These are phyloP conservation scores for Articulospora tetracladia DNA, from an alignment of 495 filamentous ascomycete species.

Conservation along the genomic window DNA sequence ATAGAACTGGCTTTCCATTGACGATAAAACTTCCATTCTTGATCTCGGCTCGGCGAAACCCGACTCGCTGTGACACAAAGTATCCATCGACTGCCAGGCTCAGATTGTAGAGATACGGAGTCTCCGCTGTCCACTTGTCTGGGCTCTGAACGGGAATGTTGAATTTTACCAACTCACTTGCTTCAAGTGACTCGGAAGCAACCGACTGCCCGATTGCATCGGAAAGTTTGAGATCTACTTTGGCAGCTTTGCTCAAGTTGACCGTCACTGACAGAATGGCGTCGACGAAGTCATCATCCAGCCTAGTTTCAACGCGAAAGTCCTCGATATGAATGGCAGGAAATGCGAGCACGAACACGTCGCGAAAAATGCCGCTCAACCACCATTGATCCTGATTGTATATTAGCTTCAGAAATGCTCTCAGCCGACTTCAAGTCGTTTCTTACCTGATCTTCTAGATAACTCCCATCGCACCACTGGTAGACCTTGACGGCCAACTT, in stretches of 20 bases:
- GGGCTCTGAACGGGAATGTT: slow-evolving; percentile 9
- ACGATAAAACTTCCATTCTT: slow-evolving; percentile 53
- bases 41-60: slow-evolving; percentile 57
- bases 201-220: neutral
- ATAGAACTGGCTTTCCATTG: slow-evolving; percentile 55
- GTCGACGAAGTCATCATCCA: slow-evolving; percentile 55
- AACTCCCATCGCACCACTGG: slow-evolving; percentile 62
- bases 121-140: slow-evolving; percentile 67
- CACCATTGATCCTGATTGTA: slow-evolving; percentile 41
- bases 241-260: no score
- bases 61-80: slow-evolving; percentile 30
- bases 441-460: slow-evolving; percentile 71
- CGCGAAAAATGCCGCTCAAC: slow-evolving; percentile 49
- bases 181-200: slow-evolving; percentile 17
- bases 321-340: slow-evolving; percentile 56
- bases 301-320: slow-evolving; percentile 47
- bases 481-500: slow-evolving; percentile 58
- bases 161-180: slow-evolving; percentile 15
- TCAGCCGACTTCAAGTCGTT: no score
- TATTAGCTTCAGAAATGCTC: no score
- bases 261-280: no score
- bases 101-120: slow-evolving; percentile 56
- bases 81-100: neutral
- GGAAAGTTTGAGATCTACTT: slow-evolving; percentile 43
- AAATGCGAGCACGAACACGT: slow-evolving; percentile 63